A percentile compares a stretch with the other conserved stretches of the same genome.
Evolutionary conservation across 2,329 filamentous ascomycete genomes (phyloP).

Genomic region (Colletotrichum neosansevieriae): DNA sequence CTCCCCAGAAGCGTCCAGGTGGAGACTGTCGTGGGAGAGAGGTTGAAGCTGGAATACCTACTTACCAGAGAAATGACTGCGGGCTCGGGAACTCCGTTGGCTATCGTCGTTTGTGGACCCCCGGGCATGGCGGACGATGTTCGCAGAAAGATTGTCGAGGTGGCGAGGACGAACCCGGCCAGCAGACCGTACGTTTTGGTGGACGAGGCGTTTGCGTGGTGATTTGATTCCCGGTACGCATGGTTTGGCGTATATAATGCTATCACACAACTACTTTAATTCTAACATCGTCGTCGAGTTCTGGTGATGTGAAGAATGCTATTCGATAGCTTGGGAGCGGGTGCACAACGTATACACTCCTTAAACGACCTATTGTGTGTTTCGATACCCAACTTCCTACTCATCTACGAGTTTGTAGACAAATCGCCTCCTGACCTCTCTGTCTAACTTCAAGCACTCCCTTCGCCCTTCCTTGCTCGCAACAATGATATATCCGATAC

Average conservation of each 20-base stretch:
- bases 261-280: neutral
- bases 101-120: constrained; percentile 40
- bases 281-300: too few species aligned
- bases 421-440: constrained; percentile 27
- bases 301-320: too few species aligned
- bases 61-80: constrained; percentile 2
- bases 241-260: neutral
- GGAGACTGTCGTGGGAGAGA: constrained; percentile 25
- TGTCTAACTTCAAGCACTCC: constrained; percentile 28
- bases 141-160: constrained; percentile 33
- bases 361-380: too few species aligned
- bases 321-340: too few species aligned
- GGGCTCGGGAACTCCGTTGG: constrained; percentile 15
- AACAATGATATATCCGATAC: constrained; percentile 35
- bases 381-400: neutral
- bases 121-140: constrained; percentile 41
- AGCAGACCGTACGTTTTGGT: constrained; percentile 36
- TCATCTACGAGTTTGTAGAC: constrained; percentile 25
- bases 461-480: constrained; percentile 25
- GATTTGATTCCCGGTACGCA: neutral
- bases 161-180: neutral
- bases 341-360: too few species aligned
- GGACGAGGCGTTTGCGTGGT: constrained; percentile 43
- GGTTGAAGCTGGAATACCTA: constrained; percentile 21
- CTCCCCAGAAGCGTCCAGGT: constrained; percentile 27